These are phyloP conservation scores for Actinidia polygama DNA, from an alignment of 179 eudicot species.

Conservation along the genomic window DNA sequence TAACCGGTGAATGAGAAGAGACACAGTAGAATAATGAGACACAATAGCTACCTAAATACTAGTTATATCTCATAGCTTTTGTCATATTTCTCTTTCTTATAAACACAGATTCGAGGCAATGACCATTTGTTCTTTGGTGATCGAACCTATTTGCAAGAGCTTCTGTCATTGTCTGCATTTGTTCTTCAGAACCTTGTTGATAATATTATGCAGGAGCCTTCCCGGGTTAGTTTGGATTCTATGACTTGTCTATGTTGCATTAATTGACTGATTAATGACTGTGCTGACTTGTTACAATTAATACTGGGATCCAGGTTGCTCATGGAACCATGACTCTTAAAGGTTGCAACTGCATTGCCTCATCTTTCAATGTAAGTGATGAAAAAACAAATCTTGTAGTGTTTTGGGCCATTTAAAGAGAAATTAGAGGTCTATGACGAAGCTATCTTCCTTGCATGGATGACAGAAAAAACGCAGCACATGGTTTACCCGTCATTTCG, in stretches of 20 bases:
- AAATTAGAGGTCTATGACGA: neutral
- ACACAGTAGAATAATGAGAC: too few species aligned
- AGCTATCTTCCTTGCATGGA: neutral
- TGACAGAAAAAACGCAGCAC: neutral
- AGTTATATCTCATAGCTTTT: neutral
- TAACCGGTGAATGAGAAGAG: too few species aligned
- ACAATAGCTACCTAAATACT: too few species aligned
- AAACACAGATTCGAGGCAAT: slow-evolving; percentile 50
- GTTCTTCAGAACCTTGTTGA: slow-evolving; percentile 42
- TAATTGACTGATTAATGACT: slow-evolving; percentile 3
- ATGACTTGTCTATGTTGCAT: slow-evolving; percentile 8
- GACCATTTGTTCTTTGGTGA: slow-evolving; percentile 49
- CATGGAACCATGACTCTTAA: slow-evolving; percentile 77
- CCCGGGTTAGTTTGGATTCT: slow-evolving; percentile 35
- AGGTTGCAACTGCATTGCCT: slow-evolving; percentile 68
- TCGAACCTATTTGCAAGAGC: slow-evolving; percentile 44
- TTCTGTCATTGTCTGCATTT: slow-evolving; percentile 45
- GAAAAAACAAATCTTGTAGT: neutral
- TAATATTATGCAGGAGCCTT: slow-evolving; percentile 53
- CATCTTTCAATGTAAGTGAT: slow-evolving; percentile 48
- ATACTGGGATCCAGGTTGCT: slow-evolving; percentile 42
- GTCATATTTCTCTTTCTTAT: slow-evolving; percentile 13
- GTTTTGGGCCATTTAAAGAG: neutral
- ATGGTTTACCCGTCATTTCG: neutral
- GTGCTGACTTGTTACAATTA: slow-evolving; percentile 14